A percentile compares a stretch with the other conserved stretches of the same genome.
Conservation (phyloP, 2,329 filamentous ascomycete genomes). For the Aspergillus neoniger region DNA sequence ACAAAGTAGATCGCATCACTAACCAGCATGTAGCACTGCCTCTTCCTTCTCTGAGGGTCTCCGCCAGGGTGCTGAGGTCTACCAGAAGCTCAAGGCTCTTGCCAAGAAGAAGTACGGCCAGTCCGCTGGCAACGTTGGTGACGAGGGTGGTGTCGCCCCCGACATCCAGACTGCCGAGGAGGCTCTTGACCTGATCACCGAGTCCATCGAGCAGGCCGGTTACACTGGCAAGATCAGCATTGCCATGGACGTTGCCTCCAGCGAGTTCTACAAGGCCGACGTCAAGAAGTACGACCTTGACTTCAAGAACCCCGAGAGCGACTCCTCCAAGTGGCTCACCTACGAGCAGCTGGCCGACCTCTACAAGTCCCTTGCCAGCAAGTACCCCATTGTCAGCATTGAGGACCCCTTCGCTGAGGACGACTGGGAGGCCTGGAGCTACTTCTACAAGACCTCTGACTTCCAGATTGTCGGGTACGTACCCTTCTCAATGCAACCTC, state of each 20-base stretch:
- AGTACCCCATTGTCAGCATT: conserved; percentile 98
- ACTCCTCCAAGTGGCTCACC: conserved; percentile 95
- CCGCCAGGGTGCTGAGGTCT: conserved; percentile 94
- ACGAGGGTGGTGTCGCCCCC: conserved; percentile 98
- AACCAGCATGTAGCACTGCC: conserved; percentile 60
- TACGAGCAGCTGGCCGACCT: conserved; percentile 94
- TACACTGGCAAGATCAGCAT: conserved; percentile 97
- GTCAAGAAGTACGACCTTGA: conserved; percentile 99
- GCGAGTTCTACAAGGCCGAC: conserved; percentile 98
- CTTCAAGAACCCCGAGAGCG: conserved; percentile 99
- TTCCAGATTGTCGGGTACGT: conserved; percentile 86
- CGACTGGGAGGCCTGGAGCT: conserved; percentile 99
- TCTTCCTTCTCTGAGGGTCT: conserved; percentile 93
- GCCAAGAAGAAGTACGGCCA: conserved; percentile 99
- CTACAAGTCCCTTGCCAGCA: conserved; percentile 83
- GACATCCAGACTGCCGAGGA: conserved; percentile 97
- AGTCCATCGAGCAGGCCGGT: conserved; percentile 90
- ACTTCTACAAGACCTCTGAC: conserved; percentile 99
- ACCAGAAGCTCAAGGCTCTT: conserved; percentile 94
- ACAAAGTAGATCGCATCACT: neutral
- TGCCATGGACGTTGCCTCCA: conserved; percentile 98
- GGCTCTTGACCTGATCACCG: conserved; percentile 93
- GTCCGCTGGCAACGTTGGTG: conserved; percentile 97
- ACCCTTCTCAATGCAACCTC: neutral
- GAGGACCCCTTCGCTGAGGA: conserved; percentile 99